These are phyloP conservation scores for Flagelloscypha sp. DNA, from an alignment of 768 basidiomycete species.

Conservation along the genomic window DNA sequence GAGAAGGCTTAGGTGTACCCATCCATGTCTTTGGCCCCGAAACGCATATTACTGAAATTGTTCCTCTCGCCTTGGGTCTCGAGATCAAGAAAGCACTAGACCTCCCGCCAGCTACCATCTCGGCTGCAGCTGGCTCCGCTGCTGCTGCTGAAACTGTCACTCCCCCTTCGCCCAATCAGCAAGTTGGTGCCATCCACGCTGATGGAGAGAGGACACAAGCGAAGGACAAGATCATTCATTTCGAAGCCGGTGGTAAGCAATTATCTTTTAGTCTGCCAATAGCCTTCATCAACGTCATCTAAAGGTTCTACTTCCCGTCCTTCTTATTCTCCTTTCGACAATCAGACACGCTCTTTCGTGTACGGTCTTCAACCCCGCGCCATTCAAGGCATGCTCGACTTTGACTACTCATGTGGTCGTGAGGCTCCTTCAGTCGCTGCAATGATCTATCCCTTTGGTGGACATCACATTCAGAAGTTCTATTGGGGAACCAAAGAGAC, in stretches of 20 bases:
- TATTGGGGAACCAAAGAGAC: conserved; percentile 99
- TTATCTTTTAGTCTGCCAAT: too few relatives aligned
- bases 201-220: conserved; percentile 78
- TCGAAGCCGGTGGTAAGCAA: conserved; percentile 46
- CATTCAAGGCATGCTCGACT: conserved; percentile 98
- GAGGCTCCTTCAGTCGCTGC: conserved; percentile 88
- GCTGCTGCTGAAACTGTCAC: conserved; percentile 42
- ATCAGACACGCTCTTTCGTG: conserved; percentile 89
- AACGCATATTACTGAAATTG: conserved; percentile 97
- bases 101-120: conserved; percentile 4
- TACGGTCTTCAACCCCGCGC: conserved; percentile 98
- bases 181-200: conserved; percentile 66
- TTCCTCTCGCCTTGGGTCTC: conserved; percentile 94
- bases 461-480: conserved; percentile 99
- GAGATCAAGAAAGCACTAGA: conserved; percentile 43
- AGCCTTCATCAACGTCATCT: too few relatives aligned
- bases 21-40: conserved; percentile 97
- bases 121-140: conserved; percentile 17
- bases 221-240: conserved; percentile 85
- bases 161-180: conserved; percentile 27
- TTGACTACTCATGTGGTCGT: conserved; percentile 97
- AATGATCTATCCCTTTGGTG: conserved; percentile 99
- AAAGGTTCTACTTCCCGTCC: conserved; percentile 55
- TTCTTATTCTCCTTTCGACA: conserved; percentile 87
- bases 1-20: conserved; percentile 93